Percentiles rank a stretch among this genome's conserved stretches.
Conservation (phyloP, 2,329 filamentous ascomycete genomes). For the Ascochyta lentis region DNA sequence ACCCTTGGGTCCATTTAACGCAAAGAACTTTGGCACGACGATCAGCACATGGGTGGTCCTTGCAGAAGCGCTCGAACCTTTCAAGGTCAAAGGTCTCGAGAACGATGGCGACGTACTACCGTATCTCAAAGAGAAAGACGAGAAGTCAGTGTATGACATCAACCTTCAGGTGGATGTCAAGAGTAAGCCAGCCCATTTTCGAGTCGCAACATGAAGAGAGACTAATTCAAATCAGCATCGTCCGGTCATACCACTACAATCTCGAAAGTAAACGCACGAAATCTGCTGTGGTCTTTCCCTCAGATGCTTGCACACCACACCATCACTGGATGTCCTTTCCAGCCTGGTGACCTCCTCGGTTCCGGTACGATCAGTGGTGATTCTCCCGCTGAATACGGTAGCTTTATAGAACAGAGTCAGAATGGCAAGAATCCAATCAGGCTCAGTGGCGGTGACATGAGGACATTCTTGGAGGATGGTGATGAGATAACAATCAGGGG, state of each 20-base stretch:
- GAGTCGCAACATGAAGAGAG: neutral
- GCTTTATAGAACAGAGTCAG: constrained; percentile 74
- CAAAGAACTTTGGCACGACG: constrained; percentile 82
- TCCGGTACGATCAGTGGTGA: constrained; percentile 79
- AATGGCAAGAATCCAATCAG: constrained; percentile 70
- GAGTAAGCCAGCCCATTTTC: constrained; percentile 37
- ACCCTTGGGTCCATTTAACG: constrained; percentile 80
- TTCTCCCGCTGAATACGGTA: constrained; percentile 65
- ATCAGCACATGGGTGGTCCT: constrained; percentile 82
- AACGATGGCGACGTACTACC: constrained; percentile 64
- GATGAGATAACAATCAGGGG: constrained; percentile 73
- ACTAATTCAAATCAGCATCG: constrained; percentile 37
- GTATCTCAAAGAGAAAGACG: constrained; percentile 68
- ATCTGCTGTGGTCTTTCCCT: constrained; percentile 81
- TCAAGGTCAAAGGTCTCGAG: constrained; percentile 61
- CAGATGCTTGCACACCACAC: constrained; percentile 85
- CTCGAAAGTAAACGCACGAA: constrained; percentile 65
- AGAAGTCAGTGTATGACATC: constrained; percentile 71
- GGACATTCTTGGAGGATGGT: constrained; percentile 76
- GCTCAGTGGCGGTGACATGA: constrained; percentile 69
- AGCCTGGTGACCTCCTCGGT: constrained; percentile 75
- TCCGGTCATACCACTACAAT: constrained; percentile 64
- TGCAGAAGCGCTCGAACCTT: constrained; percentile 76
- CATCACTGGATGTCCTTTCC: constrained; percentile 76
- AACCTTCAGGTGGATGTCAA: constrained; percentile 70